These are phyloP conservation scores for Neofusicoccum kwambonambiense DNA, from an alignment of 2,329 filamentous ascomycete species.

Conservation along the genomic window DNA sequence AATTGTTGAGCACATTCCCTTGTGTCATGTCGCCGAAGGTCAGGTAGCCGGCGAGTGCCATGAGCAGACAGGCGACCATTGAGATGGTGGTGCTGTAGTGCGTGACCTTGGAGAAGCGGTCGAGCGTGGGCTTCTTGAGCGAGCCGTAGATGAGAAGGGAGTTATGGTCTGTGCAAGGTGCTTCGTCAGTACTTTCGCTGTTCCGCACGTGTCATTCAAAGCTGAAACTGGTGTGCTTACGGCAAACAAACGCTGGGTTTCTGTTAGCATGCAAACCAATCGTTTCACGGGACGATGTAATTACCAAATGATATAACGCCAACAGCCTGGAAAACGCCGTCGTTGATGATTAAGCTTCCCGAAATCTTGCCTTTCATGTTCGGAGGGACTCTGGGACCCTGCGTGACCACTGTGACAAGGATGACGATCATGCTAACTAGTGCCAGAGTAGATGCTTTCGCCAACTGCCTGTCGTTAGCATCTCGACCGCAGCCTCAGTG, in stretches of 20 bases:
- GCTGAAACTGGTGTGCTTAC: conserved; percentile 38
- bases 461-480: conserved; percentile 58
- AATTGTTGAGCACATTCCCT: conserved; percentile 98
- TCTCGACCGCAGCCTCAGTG: background rate
- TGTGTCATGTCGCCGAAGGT: conserved; percentile 89
- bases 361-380: conserved; percentile 71
- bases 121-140: conserved; percentile 87
- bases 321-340: conserved; percentile 90
- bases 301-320: conserved; percentile 91
- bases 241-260: conserved; percentile 62
- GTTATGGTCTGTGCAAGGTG: conserved; percentile 68
- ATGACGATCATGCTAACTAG: conserved; percentile 92
- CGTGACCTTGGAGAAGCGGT: conserved; percentile 89
- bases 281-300: background rate
- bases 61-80: conserved; percentile 83
- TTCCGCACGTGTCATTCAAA: background rate
- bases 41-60: conserved; percentile 87
- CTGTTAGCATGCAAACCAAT: conserved; percentile 20
- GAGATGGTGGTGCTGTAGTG: conserved; percentile 91
- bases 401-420: conserved; percentile 79
- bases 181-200: background rate
- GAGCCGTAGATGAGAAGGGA: conserved; percentile 97
- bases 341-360: conserved; percentile 72
- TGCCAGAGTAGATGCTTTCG: conserved; percentile 91
- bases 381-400: conserved; percentile 71